Base-by-base conservation (phyloP, 176 grass and related monocot species). In the Avena sativa region DNA sequence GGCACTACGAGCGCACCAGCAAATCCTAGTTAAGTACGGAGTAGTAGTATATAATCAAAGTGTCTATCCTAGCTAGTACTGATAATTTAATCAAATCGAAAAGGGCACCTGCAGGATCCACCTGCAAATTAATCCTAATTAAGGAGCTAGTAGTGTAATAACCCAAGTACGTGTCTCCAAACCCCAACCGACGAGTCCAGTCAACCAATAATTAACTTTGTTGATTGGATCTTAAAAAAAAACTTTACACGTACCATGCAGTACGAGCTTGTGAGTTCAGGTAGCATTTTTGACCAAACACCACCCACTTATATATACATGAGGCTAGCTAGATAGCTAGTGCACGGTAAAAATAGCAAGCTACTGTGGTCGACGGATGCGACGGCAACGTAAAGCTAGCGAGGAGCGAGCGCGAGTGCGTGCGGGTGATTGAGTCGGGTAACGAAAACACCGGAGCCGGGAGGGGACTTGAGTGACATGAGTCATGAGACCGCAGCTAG, bases 301-400 rank as follows among this genome's bases (percentile, higher is more conserved):
- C 17, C 9, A 17, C 9, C 21, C 23, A 15, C 62, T 32, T 13
- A 15, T 30, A 15, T 30, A 66, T 66, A 4, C 25, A 32, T 25
- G 0, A 1, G 26, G 57, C 15, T 7, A 17, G 19, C 25, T 19
- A 25, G 25, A 25, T 25, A 10, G 38, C 16, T 6, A 6, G 11
- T 21, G 51, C 4, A 23, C 2, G 12, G 73, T 76, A 2, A 19
- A 71, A 76, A 30, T 26, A 4, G 66, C 30, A n/a, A 56, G 49
- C 20, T 30, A 86, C 84, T 86, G 84, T 86, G 13, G 89, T 90
- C 84, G 84, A 78, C 88, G 88, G 88, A 90, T 71, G 88, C 70
- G 88, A 82, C 40, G 15, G 15, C 43, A 47, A 61, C 0, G 36
- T 21, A 82, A 82, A 63, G 6, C 5, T 12, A 30, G 28, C 28